Percentiles rank a stretch among this genome's conserved stretches.
phyloP scores from a whole-genome alignment of 352 stramenopile species.

The Globisporangium takayamanum region DNA sequence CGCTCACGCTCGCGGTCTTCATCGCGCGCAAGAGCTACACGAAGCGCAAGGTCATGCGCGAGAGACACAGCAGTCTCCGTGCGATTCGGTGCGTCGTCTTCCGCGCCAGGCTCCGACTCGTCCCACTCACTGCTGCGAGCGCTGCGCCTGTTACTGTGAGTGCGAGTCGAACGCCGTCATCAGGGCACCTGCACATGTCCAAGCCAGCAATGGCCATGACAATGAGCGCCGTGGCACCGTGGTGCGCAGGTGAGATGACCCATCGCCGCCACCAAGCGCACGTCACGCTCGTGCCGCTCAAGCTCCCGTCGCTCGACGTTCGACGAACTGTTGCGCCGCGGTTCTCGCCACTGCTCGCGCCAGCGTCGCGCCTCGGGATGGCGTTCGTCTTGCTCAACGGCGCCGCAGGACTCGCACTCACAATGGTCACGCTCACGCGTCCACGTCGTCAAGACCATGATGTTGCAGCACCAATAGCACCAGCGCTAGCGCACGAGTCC shows the following conservation, averaged over 20 bases:
- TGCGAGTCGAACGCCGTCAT: background rate
- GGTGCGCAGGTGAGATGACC: no score
- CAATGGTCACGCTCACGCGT: slow-evolving; percentile 5
- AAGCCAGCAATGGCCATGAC: slow-evolving; percentile 4
- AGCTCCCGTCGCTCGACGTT: slow-evolving; percentile 20
- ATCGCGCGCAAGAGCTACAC: slow-evolving; percentile 28
- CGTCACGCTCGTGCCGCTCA: slow-evolving; percentile 28
- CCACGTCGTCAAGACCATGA: background rate
- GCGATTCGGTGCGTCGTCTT: slow-evolving; percentile 31
- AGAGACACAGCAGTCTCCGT: slow-evolving; percentile 16
- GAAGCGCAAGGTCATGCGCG: slow-evolving; percentile 27
- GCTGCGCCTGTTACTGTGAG: background rate
- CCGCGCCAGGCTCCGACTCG: slow-evolving; percentile 19
- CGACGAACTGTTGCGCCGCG: slow-evolving; percentile 1
- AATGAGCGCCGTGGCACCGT: no score
- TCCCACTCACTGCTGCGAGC: slow-evolving; percentile 6
- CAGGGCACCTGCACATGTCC: background rate
- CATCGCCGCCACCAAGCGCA: slow-evolving; percentile 15
- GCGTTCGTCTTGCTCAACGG: slow-evolving; percentile 9
- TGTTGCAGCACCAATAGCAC: background rate
- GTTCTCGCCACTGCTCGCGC: slow-evolving; percentile 10
- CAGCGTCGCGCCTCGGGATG: slow-evolving; percentile 10
- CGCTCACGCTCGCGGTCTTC: slow-evolving; percentile 30
- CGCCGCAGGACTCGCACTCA: slow-evolving; percentile 14
- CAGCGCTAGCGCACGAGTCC: slow-evolving; percentile 5